Evolutionary conservation across 768 basidiomycete species (phyloP).

Genomic region (Boletellus ananiceps): DNA sequence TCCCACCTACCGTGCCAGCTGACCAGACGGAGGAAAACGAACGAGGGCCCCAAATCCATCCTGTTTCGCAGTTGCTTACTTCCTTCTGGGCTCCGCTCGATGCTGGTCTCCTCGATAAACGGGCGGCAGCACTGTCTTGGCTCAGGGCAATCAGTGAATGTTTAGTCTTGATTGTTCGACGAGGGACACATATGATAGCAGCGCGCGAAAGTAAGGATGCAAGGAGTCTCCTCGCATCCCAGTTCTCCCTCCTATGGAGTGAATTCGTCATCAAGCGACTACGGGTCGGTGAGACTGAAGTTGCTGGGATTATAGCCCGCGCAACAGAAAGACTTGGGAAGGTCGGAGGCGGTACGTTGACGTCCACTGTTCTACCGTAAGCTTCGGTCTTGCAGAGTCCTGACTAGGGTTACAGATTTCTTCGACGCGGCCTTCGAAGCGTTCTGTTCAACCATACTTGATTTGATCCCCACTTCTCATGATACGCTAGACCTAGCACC

Average conservation of each 20-base stretch:
- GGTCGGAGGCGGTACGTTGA: conserved; percentile 38
- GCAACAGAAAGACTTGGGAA: conserved; percentile 41
- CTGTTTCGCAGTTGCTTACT: conserved; percentile 52
- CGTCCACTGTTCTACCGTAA: conserved; percentile 20
- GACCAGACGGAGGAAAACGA: not conserved
- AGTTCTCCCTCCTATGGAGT: conserved; percentile 47
- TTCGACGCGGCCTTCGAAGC: conserved; percentile 47
- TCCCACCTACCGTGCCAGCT: conserved; percentile 9
- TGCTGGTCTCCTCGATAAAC: conserved; percentile 23
- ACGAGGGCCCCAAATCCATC: conserved; percentile 11
- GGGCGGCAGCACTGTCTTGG: conserved; percentile 41
- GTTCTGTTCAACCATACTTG: conserved; percentile 26
- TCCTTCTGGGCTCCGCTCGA: conserved; percentile 84
- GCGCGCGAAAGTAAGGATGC: conserved; percentile 1
- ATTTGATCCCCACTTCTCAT: not conserved
- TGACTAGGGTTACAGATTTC: conserved; percentile 33
- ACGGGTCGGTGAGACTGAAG: conserved; percentile 42
- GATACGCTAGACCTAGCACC: conserved; percentile 34
- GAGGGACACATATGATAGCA: conserved; percentile 4
- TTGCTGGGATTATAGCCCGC: conserved; percentile 42
- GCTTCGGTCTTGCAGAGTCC: conserved; percentile 23
- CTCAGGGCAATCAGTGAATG: conserved; percentile 75
- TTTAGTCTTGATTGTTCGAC: conserved; percentile 49
- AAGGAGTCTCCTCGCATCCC: conserved; percentile 38
- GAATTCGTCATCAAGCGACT: conserved; percentile 41